A percentile compares a stretch with the other conserved stretches of the same genome.
Conservation (phyloP, 768 basidiomycete species). For the Pleurotus sapidus region DNA sequence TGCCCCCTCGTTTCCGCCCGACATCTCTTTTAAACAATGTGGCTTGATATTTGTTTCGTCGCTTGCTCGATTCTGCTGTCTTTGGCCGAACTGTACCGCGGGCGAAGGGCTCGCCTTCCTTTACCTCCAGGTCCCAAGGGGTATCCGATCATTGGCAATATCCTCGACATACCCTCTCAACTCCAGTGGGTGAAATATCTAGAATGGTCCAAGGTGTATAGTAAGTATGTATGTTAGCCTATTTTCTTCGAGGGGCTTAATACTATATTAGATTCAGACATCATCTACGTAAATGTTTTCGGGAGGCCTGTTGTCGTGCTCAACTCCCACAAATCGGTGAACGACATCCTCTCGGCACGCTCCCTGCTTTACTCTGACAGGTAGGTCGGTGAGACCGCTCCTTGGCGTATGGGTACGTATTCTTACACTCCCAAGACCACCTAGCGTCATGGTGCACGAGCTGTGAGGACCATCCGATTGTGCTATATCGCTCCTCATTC, state of each 20-base stretch:
- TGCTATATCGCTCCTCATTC: neutral
- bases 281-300: constrained; percentile 25
- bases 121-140: constrained; percentile 14
- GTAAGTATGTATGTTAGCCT: neutral
- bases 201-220: constrained; percentile 14
- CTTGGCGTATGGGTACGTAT: constrained; percentile 13
- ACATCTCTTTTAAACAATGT: no score
- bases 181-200: constrained; percentile 18
- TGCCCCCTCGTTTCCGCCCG: no score
- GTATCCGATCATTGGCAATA: constrained; percentile 23
- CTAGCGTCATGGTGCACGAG: no score
- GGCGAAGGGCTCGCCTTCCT: neutral
- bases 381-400: constrained; percentile 23
- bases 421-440: no score
- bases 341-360: constrained; percentile 38
- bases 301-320: constrained; percentile 33
- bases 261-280: constrained; percentile 22
- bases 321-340: constrained; percentile 29
- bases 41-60: no score
- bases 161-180: constrained; percentile 17
- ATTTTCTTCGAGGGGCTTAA: neutral
- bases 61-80: no score
- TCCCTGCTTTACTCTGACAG: constrained; percentile 39
- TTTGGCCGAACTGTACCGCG: no score
- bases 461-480: no score